Percentiles rank a stretch among this genome's conserved stretches.
phyloP scores from a whole-genome alignment of 192 early-diverging fungal species.

The Borealophlyctis nickersoniae region DNA sequence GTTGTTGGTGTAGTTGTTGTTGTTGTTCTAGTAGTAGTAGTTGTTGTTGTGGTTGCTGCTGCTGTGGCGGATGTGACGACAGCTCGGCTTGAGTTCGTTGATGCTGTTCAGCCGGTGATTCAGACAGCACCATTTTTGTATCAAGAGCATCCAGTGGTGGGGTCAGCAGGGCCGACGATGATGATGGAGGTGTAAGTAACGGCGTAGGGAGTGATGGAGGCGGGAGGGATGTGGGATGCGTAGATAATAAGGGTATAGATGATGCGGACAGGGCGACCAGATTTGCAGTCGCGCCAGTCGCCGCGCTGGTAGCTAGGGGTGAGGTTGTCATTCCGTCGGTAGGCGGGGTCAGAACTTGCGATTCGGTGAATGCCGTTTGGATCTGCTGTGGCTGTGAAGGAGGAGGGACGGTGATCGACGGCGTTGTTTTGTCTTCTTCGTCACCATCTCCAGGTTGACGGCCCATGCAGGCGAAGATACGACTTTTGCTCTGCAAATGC shows the following conservation, averaged over 20 bases:
- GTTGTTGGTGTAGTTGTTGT: not conserved
- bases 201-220: too few species aligned
- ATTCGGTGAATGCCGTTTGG: not conserved
- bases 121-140: too few species aligned
- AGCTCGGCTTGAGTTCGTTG: too few species aligned
- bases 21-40: not conserved
- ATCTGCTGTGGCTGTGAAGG: not conserved
- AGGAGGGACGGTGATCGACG: not conserved
- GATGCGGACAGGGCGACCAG: too few species aligned
- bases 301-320: not conserved
- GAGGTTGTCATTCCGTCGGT: not conserved
- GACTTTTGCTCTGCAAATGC: constrained; percentile 5
- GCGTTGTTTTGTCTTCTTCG: not conserved
- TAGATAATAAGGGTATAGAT: too few species aligned
- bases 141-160: too few species aligned
- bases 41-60: not conserved
- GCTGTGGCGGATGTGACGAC: not conserved
- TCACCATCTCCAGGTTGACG: not conserved
- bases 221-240: too few species aligned
- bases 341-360: too few species aligned
- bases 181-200: too few species aligned
- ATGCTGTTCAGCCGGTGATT: too few species aligned
- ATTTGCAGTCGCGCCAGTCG: not conserved
- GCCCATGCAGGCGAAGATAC: not conserved
- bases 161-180: too few species aligned